Percentiles rank a stretch among this genome's conserved stretches.
Evolutionary conservation across 441 rosid species (phyloP).

Genomic region (Adansonia gregorii): DNA sequence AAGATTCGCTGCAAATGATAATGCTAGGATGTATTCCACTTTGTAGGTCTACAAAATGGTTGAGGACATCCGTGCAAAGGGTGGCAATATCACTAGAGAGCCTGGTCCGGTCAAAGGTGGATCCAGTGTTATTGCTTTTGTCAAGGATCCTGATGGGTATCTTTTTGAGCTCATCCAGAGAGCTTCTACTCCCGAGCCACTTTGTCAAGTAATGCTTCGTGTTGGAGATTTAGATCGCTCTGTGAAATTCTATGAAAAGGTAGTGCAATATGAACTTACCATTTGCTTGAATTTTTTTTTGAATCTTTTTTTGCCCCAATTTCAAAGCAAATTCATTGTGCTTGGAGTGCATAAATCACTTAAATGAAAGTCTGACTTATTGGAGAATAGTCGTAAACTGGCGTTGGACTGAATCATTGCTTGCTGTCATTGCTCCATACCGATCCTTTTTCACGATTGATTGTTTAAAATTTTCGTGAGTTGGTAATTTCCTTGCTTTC

Average conservation of each 20-base stretch:
- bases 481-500: not conserved
- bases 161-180: conserved; percentile 85
- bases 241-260: conserved; percentile 87
- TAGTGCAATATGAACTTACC: conserved; percentile 22
- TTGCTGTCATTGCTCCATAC: not conserved
- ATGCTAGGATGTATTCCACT: conserved; percentile 21
- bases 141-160: conserved; percentile 98
- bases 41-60: conserved; percentile 77
- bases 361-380: not conserved
- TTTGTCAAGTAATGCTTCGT: conserved; percentile 98
- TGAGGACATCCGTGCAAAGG: conserved; percentile 73
- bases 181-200: conserved; percentile 84
- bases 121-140: conserved; percentile 68
- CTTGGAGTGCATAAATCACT: not conserved
- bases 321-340: conserved; percentile 1
- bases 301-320: not conserved
- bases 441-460: not conserved
- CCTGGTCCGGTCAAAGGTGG: conserved; percentile 98
- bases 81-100: conserved; percentile 77
- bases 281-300: not conserved
- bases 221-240: conserved; percentile 86
- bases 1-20: not conserved
- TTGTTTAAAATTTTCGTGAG: not conserved
- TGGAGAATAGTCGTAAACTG: not conserved
- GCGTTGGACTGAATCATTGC: not conserved